phyloP scores from a whole-genome alignment of 2,329 filamentous ascomycete species.

The Kalmusia sp. region DNA sequence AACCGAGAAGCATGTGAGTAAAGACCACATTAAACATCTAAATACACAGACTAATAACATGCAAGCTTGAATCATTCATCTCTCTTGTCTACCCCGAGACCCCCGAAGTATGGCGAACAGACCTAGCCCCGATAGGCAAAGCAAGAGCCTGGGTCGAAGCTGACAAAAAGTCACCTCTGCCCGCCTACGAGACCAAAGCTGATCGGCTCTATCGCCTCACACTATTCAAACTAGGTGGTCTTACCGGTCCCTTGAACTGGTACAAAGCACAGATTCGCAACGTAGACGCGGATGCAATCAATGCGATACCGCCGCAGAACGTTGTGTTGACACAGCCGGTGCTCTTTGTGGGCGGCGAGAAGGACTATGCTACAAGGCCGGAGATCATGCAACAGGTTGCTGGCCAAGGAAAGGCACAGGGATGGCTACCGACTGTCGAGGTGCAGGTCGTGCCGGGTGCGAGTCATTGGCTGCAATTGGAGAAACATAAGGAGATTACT shows the following conservation, averaged over 20 bases:
- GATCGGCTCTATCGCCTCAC: not conserved
- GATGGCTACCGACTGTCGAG: not conserved
- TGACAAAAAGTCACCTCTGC: not conserved
- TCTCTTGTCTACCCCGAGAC: slow-evolving; percentile 1
- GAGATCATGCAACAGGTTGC: not conserved
- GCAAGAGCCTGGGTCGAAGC: not conserved
- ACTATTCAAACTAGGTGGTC: slow-evolving; percentile 3
- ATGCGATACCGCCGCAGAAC: not conserved
- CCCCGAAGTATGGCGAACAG: not conserved
- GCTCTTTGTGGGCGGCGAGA: slow-evolving; percentile 6
- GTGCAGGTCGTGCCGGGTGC: not conserved
- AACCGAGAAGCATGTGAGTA: not conserved
- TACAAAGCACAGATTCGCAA: slow-evolving; percentile 10
- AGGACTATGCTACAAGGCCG: slow-evolving; percentile 1
- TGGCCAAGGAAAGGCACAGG: not conserved
- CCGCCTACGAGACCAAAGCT: not conserved
- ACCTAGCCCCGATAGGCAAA: slow-evolving; percentile 1
- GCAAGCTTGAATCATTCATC: not conserved
- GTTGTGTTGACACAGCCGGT: slow-evolving; percentile 1
- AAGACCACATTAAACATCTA: not conserved
- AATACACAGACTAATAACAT: not conserved
- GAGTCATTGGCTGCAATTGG: slow-evolving; percentile 3
- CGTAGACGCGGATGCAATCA: not conserved
- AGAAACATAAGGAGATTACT: slow-evolving; percentile 2
- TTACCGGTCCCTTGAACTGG: slow-evolving; percentile 12